Base-by-base conservation (phyloP, 2,329 filamentous ascomycete species). In the Colletotrichum nymphaeae region DNA sequence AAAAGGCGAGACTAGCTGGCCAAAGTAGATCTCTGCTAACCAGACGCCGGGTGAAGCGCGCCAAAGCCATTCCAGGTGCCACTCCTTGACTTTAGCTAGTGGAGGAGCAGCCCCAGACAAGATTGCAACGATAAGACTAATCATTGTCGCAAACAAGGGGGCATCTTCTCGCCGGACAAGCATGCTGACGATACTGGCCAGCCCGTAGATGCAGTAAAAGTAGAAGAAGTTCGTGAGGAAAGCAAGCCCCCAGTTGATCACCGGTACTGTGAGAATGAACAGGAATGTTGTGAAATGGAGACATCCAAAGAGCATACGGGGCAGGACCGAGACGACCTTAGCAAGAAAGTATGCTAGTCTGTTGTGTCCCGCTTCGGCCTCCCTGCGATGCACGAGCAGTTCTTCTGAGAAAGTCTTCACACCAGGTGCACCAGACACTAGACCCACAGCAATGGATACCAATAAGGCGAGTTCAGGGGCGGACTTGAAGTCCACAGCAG, bases 121-220 rank as follows among this genome's bases (percentile, higher is more conserved):
- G 12, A 91, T 86, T 3, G 88, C 86, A 7, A 88, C 84, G 74
- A 91, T 86, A 5, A 91, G 79, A 32, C 83, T 83, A 37, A 86
- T 80, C 83, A 91, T 88, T 11, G 89, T 88, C 1, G 89, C 87
- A 7, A 90, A 79, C 0, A 91, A 79, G 0, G 89, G 89, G 0
- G 88, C 89, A 72, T 91, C 87, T 78, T 91, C 88, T 8, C 89
- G 81, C 24, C 86, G 84, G 26, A 86, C 84, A 1, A 90, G 76
- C 87, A 91, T 89, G 69, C 85, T 88, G 19, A 90, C 79, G 35
- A 83, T 80, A 42, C 84, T 87, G 0, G 89, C 85, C 7, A 91
- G 82, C 0, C 89, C 88, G 77, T 90, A 91, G 63, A 91, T 88
- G 76, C 86, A 87, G 80, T 87, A 91, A 76, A 90, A 90, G 79